Conservation (phyloP, 768 basidiomycete species). For the Epithele typhae region DNA sequence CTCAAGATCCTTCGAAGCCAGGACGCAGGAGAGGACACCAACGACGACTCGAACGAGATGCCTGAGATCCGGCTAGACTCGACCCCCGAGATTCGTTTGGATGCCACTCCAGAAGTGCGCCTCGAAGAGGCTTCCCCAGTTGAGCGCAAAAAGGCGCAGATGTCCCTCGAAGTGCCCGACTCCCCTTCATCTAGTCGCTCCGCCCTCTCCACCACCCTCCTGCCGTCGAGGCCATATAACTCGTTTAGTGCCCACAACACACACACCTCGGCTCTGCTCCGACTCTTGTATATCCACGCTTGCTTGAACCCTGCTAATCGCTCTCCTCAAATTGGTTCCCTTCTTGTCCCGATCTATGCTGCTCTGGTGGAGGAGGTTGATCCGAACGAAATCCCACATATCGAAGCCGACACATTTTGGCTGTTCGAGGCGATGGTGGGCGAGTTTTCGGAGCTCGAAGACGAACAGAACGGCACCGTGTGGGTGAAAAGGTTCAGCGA, state of each 20-base stretch:
- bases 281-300: slow-evolving; percentile 68
- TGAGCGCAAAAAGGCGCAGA: slow-evolving; percentile 13
- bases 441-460: slow-evolving; percentile 71
- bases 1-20: slow-evolving; percentile 38
- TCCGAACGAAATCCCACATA: slow-evolving; percentile 54
- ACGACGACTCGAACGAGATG: slow-evolving; percentile 14
- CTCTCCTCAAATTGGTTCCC: slow-evolving; percentile 63
- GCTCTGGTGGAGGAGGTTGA: slow-evolving; percentile 60
- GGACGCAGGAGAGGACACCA: slow-evolving; percentile 15
- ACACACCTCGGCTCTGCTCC: slow-evolving; percentile 61
- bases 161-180: slow-evolving; percentile 35
- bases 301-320: slow-evolving; percentile 67
- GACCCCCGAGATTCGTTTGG: slow-evolving; percentile 39
- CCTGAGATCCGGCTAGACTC: slow-evolving; percentile 37
- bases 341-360: slow-evolving; percentile 67
- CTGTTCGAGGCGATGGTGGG: slow-evolving; percentile 69
- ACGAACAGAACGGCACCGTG: slow-evolving; percentile 52
- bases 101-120: slow-evolving; percentile 37
- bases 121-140: slow-evolving; percentile 28
- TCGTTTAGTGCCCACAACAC: slow-evolving; percentile 48
- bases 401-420: slow-evolving; percentile 83
- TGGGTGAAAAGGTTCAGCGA: slow-evolving; percentile 67
- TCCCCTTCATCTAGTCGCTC: slow-evolving; percentile 22
- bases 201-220: slow-evolving; percentile 37
- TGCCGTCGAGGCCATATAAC: slow-evolving; percentile 42